A percentile compares a stretch with the other conserved stretches of the same genome.
Evolutionary conservation across 1,139 yeast species (phyloP).

Genomic region (Eremothecium cymbalariae): DNA sequence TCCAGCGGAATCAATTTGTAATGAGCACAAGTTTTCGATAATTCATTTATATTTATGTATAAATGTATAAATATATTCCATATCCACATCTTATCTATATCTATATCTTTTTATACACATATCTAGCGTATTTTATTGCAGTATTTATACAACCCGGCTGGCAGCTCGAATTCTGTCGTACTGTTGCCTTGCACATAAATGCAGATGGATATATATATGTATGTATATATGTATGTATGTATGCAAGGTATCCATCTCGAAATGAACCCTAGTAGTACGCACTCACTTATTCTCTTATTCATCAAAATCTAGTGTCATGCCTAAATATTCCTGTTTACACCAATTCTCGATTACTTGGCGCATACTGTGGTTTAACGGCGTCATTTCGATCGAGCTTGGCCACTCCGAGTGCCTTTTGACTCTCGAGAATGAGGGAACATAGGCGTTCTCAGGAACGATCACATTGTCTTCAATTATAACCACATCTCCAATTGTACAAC

Average conservation of each 20-base stretch:
- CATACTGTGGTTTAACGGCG: conserved; percentile 8
- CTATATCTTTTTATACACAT: no score
- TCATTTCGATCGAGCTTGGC: conserved; percentile 27
- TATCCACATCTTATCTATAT: no score
- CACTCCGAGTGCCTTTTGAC: conserved; percentile 38
- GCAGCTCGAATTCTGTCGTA: no score
- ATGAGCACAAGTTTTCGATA: no score
- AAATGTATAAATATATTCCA: no score
- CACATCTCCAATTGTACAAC: conserved; percentile 54
- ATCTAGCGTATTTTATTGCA: no score
- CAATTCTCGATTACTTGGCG: conserved; percentile 11
- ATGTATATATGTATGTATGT: neutral
- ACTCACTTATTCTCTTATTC: neutral
- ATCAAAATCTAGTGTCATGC: conserved; percentile 4
- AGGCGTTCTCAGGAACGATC: conserved; percentile 45
- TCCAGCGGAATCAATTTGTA: no score
- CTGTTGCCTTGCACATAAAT: no score
- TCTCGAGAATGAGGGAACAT: conserved; percentile 53
- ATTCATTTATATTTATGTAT: no score
- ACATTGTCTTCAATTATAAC: conserved; percentile 45
- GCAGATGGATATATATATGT: no score
- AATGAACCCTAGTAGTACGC: neutral
- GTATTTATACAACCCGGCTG: no score
- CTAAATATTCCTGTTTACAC: conserved; percentile 12
- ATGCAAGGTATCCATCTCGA: neutral